Conservation (phyloP, 768 basidiomycete species). For the Boletus bicolor region DNA sequence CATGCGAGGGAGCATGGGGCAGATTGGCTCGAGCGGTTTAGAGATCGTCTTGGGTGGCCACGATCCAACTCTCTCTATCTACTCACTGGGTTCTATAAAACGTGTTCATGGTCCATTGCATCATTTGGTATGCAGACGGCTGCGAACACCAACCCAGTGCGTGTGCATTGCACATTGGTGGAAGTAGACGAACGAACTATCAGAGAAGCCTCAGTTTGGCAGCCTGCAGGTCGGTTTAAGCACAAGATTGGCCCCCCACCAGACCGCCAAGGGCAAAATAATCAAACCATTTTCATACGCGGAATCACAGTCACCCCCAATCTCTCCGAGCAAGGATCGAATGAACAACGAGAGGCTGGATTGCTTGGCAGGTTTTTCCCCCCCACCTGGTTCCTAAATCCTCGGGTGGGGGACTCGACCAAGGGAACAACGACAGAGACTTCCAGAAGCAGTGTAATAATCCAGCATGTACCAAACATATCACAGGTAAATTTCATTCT, state of each 20-base stretch:
- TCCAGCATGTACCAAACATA: not conserved
- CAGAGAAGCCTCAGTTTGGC: not conserved
- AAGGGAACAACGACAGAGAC: not conserved
- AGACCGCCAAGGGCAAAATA: not conserved
- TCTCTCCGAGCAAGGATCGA: too few species aligned
- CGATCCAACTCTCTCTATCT: too few species aligned
- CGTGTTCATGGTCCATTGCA: not conserved
- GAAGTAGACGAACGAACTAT: not conserved
- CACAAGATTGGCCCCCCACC: not conserved
- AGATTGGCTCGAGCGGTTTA: not conserved
- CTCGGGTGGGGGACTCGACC: not conserved
- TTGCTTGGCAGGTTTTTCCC: too few species aligned
- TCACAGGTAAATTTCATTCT: too few species aligned
- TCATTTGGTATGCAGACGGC: not conserved
- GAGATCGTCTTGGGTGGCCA: too few species aligned
- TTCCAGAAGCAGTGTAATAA: too few species aligned
- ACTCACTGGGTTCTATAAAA: too few species aligned
- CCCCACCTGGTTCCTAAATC: too few species aligned
- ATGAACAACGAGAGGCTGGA: too few species aligned
- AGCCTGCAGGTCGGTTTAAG: not conserved
- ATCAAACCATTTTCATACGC: not conserved
- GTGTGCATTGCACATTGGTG: not conserved
- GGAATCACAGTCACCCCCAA: not conserved
- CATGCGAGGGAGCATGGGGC: not conserved
- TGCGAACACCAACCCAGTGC: not conserved